Conservation (phyloP, 331 rosid species). For the Telfairia occidentalis region DNA sequence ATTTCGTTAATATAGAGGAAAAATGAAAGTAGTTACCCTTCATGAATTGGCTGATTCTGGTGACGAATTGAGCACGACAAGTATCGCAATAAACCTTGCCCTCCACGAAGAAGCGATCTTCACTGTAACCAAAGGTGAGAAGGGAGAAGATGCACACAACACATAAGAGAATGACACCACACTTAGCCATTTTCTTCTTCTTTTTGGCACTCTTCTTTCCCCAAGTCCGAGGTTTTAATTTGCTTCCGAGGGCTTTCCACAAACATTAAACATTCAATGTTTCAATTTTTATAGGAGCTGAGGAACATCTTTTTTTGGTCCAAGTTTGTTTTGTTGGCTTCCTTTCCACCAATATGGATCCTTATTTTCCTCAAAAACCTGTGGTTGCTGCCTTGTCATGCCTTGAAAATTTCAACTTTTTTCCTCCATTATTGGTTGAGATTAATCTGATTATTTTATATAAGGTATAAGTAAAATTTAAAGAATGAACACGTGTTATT, state of each 20-base stretch:
- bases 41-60: conserved; percentile 27
- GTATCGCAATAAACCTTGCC: conserved; percentile 75
- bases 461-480: too few species aligned
- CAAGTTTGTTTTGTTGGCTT: neutral
- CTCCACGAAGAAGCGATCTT: conserved; percentile 17
- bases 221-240: neutral
- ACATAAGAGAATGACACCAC: conserved; percentile 26
- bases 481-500: neutral
- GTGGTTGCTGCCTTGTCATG: neutral
- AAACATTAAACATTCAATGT: neutral
- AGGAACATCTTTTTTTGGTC: neutral
- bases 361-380: neutral
- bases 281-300: neutral
- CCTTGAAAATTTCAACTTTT: neutral
- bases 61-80: conserved; percentile 50
- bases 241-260: neutral
- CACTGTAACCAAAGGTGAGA: conserved; percentile 9
- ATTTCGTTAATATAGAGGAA: too few species aligned
- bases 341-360: neutral
- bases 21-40: conserved; percentile 18
- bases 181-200: conserved; percentile 37
- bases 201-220: neutral
- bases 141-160: conserved; percentile 47
- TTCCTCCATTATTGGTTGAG: neutral
- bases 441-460: too few species aligned